Base-by-base conservation (phyloP, 768 basidiomycete species). In the Udeniomyces megalosporus region DNA sequence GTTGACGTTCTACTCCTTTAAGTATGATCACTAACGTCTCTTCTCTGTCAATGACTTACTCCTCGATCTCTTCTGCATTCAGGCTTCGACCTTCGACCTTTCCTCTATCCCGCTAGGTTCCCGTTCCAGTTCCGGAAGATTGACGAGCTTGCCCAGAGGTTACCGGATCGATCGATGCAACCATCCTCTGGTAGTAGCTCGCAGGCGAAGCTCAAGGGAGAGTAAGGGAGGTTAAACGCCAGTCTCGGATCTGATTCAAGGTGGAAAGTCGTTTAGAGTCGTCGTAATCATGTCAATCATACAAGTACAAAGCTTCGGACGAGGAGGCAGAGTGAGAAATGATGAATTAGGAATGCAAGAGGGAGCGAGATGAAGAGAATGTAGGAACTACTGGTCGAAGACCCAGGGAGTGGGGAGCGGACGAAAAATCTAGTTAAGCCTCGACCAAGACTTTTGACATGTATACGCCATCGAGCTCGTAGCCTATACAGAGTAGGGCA, bases 71-170 rank as follows among this genome's bases (percentile, higher is more conserved):
- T 11, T 4, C 26, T 31, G 12, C 15, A 26, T 35, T 7, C 66
- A 92, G 92, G 88, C 70, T 97, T 91, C 70, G 95, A 99, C 71
- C 74, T 97, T 34, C 83, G 95, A 42, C 95, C 92, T 0, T 99
- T 99, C 81, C 76, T 99, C 53, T 97, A 97, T 74, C 88, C 90
- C 2, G 84, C 89, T 14, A 80, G 86, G 59, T 97, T 97, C 78
- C 87, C 86, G 0, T 96, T 88, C 84, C 95, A 99, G 72, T 99
- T 95, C 76, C 84, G 78, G 74, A 91, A 89, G 76, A 96, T 99
- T 64, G 93, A 99, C 70, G 82, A 83, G 62, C 78, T 88, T 4
- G 89, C 87, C 6, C 84, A 82, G 4, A 76, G 71, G 10, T 74
- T 92, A 42, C 89, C 88, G 11, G 70, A 74, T 53, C 60, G 70